phyloP scores from a whole-genome alignment of 2,329 filamentous ascomycete species.

The Fusarium dimerum region DNA sequence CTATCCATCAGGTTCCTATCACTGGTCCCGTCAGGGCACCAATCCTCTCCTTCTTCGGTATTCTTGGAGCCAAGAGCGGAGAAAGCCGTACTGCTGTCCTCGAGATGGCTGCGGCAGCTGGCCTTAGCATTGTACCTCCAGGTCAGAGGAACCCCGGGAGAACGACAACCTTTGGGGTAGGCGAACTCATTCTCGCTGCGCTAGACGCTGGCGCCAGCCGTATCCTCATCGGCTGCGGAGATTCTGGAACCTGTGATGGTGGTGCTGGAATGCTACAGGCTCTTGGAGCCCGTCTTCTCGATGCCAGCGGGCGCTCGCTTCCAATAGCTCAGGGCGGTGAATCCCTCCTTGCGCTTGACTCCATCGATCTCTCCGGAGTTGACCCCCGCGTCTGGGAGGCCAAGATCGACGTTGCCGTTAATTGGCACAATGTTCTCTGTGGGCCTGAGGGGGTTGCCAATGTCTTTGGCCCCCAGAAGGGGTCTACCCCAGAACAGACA shows the following conservation, averaged over 20 bases:
- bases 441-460: conserved; percentile 49
- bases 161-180: conserved; percentile 54
- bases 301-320: conserved; percentile 37
- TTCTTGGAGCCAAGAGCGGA: conserved; percentile 33
- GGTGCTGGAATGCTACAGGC: conserved; percentile 57
- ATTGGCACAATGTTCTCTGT: conserved; percentile 53
- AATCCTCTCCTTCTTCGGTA: conserved; percentile 48
- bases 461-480: conserved; percentile 54
- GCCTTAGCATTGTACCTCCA: conserved; percentile 49
- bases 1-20: conserved; percentile 38
- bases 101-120: conserved; percentile 55
- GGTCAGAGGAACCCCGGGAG: conserved; percentile 45
- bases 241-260: conserved; percentile 55
- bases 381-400: conserved; percentile 28
- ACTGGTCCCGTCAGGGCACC: conserved; percentile 45
- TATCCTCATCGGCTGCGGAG: conserved; percentile 54
- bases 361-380: conserved; percentile 40
- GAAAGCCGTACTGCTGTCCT: conserved; percentile 45
- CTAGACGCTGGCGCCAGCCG: conserved; percentile 45
- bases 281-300: conserved; percentile 47
- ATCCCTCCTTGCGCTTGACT: conserved; percentile 37
- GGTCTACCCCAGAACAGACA: conserved; percentile 45
- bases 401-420: conserved; percentile 52
- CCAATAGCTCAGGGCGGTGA: conserved; percentile 43
- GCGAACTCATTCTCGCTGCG: conserved; percentile 48